Conservation (phyloP, 257 asterid genomes). For the Solanum corneliomulleri region DNA sequence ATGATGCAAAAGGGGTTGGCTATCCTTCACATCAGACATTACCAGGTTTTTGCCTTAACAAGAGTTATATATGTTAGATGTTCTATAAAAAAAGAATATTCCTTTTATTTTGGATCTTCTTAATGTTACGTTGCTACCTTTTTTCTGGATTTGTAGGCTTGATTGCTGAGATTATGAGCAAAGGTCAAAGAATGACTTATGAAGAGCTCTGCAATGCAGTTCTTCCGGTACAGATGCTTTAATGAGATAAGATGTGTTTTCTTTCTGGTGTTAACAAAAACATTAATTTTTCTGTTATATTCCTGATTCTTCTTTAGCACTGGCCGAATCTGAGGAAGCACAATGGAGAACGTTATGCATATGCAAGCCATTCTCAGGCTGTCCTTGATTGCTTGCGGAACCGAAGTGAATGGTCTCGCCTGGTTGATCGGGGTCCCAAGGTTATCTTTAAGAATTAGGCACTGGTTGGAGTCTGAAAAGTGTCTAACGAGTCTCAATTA, state of each 20-base stretch:
- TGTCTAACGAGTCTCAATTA: neutral
- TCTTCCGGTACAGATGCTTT: constrained; percentile 52
- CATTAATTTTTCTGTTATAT: neutral
- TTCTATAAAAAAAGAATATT: neutral
- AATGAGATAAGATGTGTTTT: neutral
- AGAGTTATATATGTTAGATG: neutral
- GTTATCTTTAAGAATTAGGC: constrained; percentile 22
- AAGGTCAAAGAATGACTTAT: constrained; percentile 77
- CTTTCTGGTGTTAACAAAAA: neutral
- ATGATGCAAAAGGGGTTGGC: constrained; percentile 41
- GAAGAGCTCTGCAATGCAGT: constrained; percentile 90
- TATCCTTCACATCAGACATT: constrained; percentile 56
- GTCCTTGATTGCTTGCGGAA: constrained; percentile 95
- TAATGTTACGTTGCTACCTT: neutral
- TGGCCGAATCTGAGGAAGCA: constrained; percentile 96
- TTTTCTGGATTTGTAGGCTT: constrained; percentile 35
- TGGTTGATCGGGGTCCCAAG: constrained; percentile 98
- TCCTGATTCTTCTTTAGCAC: constrained; percentile 36
- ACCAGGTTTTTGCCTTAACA: constrained; percentile 49
- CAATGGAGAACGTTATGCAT: constrained; percentile 92
- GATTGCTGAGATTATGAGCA: constrained; percentile 90
- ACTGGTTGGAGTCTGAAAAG: neutral
- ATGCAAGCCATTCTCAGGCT: constrained; percentile 94
- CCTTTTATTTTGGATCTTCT: neutral
- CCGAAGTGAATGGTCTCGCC: constrained; percentile 93